phyloP scores from a whole-genome alignment of 208 protist genomes.

The Porcisia deanei region DNA sequence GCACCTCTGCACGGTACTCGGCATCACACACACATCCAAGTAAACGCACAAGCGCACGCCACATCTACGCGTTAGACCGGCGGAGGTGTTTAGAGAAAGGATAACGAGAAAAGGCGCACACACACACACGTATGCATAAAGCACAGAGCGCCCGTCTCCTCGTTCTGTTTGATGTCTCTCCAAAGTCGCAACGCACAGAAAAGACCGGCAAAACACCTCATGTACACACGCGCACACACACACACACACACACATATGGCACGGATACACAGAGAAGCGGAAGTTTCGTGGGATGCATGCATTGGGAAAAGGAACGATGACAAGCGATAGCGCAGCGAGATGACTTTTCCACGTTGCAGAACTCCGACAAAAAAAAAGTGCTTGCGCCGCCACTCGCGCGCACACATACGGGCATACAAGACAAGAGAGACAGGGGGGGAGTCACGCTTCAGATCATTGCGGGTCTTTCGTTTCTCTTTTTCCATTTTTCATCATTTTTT shows the following conservation, averaged over 20 bases:
- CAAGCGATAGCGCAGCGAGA: neutral
- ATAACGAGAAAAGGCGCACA: neutral
- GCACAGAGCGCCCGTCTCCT: neutral
- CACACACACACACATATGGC: neutral
- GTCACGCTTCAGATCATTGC: neutral
- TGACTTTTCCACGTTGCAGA: neutral
- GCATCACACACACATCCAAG: neutral
- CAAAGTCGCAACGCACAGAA: neutral
- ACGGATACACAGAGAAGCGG: neutral
- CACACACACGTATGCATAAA: neutral
- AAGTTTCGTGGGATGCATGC: neutral
- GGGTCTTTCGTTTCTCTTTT: neutral
- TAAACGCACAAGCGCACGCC: neutral
- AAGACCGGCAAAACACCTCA: neutral
- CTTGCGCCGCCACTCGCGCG: neutral
- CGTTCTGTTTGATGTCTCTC: neutral
- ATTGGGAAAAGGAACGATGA: slow-evolving; percentile 4
- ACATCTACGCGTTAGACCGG: neutral
- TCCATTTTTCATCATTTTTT: neutral
- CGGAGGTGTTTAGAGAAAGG: neutral
- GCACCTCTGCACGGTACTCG: neutral
- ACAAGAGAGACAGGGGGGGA: neutral
- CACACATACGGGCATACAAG: neutral
- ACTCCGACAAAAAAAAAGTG: neutral
- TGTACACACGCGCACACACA: neutral